phyloP scores from a whole-genome alignment of 352 stramenopile genomes.

The Elongisporangium anandrum region DNA sequence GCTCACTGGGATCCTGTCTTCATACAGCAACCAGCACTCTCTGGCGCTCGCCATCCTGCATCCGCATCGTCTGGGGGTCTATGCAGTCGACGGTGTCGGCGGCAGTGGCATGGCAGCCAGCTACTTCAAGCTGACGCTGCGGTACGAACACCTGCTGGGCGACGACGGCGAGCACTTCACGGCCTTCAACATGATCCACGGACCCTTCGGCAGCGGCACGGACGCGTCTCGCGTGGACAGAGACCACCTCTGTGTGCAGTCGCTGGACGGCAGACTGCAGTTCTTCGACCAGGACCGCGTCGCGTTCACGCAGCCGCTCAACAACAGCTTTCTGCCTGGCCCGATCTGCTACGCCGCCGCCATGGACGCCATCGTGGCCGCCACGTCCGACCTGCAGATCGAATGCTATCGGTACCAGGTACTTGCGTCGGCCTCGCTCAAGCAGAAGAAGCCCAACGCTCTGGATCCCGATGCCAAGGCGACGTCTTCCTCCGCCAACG shows the following conservation, averaged over 20 bases:
- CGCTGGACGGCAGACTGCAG: constrained; percentile 87
- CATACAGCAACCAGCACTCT: constrained; percentile 40
- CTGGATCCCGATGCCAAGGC: constrained; percentile 40
- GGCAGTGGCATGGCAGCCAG: constrained; percentile 66
- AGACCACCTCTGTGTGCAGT: constrained; percentile 89
- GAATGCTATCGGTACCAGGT: constrained; percentile 89
- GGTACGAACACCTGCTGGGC: constrained; percentile 85
- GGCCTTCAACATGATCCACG: constrained; percentile 86
- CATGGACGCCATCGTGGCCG: constrained; percentile 81
- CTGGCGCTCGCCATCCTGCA: constrained; percentile 86
- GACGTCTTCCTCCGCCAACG: constrained; percentile 8
- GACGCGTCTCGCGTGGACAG: constrained; percentile 19
- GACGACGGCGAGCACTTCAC: constrained; percentile 90
- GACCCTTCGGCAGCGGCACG: constrained; percentile 56
- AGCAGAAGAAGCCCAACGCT: constrained; percentile 45
- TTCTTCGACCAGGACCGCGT: constrained; percentile 91
- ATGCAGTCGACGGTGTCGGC: constrained; percentile 74
- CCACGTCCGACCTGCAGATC: constrained; percentile 76
- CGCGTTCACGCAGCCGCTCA: constrained; percentile 82
- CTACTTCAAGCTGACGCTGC: constrained; percentile 79
- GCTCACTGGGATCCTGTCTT: not conserved
- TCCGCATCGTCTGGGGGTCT: constrained; percentile 72
- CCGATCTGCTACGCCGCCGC: constrained; percentile 72
- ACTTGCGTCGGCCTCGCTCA: constrained; percentile 66
- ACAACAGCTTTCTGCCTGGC: constrained; percentile 78